Evolutionary conservation across 805 yeast species (phyloP).

Genomic region (Myxozyma geophila): DNA sequence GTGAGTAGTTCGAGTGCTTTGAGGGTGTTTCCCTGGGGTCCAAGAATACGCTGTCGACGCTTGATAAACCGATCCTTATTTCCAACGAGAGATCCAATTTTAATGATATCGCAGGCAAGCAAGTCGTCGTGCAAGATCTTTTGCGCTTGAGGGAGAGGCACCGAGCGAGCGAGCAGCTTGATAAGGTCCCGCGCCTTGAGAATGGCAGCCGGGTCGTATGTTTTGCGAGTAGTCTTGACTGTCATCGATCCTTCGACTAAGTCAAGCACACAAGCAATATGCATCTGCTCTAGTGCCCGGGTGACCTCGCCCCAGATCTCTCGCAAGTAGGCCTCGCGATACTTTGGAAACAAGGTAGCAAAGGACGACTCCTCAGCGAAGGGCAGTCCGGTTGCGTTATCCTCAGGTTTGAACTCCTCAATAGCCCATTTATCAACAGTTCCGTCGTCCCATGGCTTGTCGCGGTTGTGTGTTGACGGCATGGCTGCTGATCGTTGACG

Average conservation of each 20-base stretch:
- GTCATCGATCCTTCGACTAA: constrained; percentile 97
- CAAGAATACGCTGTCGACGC: constrained; percentile 93
- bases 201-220: constrained; percentile 92
- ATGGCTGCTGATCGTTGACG: constrained; percentile 47
- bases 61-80: constrained; percentile 94
- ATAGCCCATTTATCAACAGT: constrained; percentile 65
- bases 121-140: constrained; percentile 84
- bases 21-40: constrained; percentile 95
- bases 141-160: constrained; percentile 94
- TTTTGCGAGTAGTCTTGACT: constrained; percentile 92
- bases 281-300: constrained; percentile 64
- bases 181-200: constrained; percentile 94
- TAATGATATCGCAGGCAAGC: constrained; percentile 92
- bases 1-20: constrained; percentile 94
- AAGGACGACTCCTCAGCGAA: constrained; percentile 96
- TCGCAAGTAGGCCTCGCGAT: constrained; percentile 87
- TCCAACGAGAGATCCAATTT: constrained; percentile 85
- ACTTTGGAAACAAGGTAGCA: constrained; percentile 94
- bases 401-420: constrained; percentile 88
- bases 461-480: constrained; percentile 92
- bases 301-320: constrained; percentile 95
- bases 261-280: constrained; percentile 82
- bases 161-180: constrained; percentile 91
- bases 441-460: constrained; percentile 63
- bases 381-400: constrained; percentile 81